Evolutionary conservation across 148 eudicot genomes (phyloP).

Genomic region (Cornus suecica): DNA sequence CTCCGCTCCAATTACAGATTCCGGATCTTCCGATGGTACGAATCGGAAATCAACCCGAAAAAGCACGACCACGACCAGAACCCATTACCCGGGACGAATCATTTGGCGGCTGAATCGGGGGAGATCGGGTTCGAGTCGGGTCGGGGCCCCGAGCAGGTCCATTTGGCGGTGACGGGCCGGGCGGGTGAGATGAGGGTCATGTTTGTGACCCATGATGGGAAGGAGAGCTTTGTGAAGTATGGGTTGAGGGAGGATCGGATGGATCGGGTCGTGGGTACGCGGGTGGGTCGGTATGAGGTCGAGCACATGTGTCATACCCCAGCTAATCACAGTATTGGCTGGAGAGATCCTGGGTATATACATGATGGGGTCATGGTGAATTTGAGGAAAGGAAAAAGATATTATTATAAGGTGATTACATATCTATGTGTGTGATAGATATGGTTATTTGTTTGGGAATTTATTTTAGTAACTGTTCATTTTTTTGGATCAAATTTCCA

Average conservation of each 20-base stretch:
- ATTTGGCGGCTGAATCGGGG: constrained; percentile 45
- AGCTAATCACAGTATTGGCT: constrained; percentile 79
- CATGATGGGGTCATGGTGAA: constrained; percentile 70
- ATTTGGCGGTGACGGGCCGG: constrained; percentile 56
- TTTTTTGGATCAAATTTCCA: background rate
- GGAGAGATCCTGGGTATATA: constrained; percentile 97
- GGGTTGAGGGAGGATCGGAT: constrained; percentile 38
- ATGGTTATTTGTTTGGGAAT: background rate
- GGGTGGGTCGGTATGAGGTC: constrained; percentile 59
- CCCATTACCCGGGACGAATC: constrained; percentile 74
- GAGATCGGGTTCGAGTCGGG: constrained; percentile 47
- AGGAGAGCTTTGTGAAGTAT: constrained; percentile 58
- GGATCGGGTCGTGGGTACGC: constrained; percentile 36
- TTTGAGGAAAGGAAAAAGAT: constrained; percentile 61
- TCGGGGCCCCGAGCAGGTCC: constrained; percentile 86
- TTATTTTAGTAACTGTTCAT: background rate
- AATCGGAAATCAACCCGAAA: constrained; percentile 51
- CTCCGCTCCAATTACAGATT: constrained; percentile 73
- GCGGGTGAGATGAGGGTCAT: constrained; percentile 79
- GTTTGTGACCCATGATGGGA: constrained; percentile 71
- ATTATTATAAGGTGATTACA: constrained; percentile 65
- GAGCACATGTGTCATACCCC: constrained; percentile 92
- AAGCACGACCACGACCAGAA: constrained; percentile 70
- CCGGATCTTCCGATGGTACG: constrained; percentile 74
- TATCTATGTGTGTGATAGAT: background rate